These are phyloP conservation scores for Planoprotostelium fungivorum DNA, from an alignment of 78 protist species.

Conservation along the genomic window DNA sequence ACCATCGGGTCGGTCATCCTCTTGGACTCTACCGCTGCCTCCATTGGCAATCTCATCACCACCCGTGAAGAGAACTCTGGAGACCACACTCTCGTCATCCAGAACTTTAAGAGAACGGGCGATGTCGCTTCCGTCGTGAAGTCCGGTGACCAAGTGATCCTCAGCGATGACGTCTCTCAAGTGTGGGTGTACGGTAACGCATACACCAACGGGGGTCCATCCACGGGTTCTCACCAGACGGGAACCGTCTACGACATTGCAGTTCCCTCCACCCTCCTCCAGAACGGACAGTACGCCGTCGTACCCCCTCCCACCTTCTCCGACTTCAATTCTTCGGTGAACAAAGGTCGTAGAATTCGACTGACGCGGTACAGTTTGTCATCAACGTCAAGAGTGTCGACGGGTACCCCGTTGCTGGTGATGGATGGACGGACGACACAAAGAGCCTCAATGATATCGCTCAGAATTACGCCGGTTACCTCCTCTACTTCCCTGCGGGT, in stretches of 20 bases:
- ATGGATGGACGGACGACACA: not conserved
- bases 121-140: not conserved
- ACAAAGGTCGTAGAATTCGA: not conserved
- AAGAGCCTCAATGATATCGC: not conserved
- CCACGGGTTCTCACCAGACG: not conserved
- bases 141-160: not conserved
- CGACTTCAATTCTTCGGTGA: not conserved
- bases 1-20: not conserved
- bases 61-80: not conserved
- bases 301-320: not conserved
- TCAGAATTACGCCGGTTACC: not conserved
- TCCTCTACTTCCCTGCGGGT: not conserved
- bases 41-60: not conserved
- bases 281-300: not conserved
- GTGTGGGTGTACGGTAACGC: not conserved
- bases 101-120: not conserved
- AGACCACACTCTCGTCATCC: not conserved
- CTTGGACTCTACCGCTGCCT: not conserved
- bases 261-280: not conserved
- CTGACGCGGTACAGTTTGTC: no score
- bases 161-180: not conserved
- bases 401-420: not conserved
- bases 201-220: not conserved
- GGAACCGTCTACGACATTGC: not conserved
- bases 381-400: not conserved